A percentile compares a stretch with the other conserved stretches of the same genome.
These are phyloP conservation scores for Cynara cardunculus DNA, from an alignment of 129 eudicot species.

Conservation along the genomic window DNA sequence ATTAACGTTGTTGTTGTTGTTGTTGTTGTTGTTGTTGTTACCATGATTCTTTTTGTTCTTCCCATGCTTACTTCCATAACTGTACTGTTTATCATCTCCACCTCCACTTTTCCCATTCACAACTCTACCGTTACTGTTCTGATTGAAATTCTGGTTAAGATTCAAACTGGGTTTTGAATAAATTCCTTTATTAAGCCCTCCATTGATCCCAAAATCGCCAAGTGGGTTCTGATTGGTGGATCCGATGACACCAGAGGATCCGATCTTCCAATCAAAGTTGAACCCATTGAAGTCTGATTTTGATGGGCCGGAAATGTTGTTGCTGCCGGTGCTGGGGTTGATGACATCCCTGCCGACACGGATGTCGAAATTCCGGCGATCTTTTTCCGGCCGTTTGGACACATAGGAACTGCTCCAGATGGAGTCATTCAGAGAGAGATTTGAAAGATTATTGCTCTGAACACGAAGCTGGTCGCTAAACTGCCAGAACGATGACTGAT, in stretches of 20 bases:
- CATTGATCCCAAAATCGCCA: conserved; percentile 45
- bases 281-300: conserved; percentile 45
- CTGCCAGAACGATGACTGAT: conserved; percentile 70
- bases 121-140: conserved; percentile 26
- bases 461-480: conserved; percentile 88
- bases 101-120: conserved; percentile 30
- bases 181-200: conserved; percentile 82
- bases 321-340: neutral
- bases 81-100: conserved; percentile 20
- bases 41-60: conserved; percentile 66
- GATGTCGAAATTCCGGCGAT: conserved; percentile 71
- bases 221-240: conserved; percentile 25
- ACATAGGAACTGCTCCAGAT: conserved; percentile 76
- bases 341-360: conserved; percentile 44
- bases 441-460: conserved; percentile 47
- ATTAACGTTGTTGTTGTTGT: conserved; percentile 26
- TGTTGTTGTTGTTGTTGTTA: conserved; percentile 27
- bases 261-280: conserved; percentile 56
- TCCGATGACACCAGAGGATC: conserved; percentile 33
- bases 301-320: neutral
- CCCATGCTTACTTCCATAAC: conserved; percentile 39
- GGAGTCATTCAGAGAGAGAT: conserved; percentile 78
- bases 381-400: conserved; percentile 48
- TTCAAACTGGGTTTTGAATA: conserved; percentile 44
- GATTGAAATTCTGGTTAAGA: conserved; percentile 22